Conservation (phyloP, 2,329 filamentous ascomycete species). For the Zasmidium cellare region DNA sequence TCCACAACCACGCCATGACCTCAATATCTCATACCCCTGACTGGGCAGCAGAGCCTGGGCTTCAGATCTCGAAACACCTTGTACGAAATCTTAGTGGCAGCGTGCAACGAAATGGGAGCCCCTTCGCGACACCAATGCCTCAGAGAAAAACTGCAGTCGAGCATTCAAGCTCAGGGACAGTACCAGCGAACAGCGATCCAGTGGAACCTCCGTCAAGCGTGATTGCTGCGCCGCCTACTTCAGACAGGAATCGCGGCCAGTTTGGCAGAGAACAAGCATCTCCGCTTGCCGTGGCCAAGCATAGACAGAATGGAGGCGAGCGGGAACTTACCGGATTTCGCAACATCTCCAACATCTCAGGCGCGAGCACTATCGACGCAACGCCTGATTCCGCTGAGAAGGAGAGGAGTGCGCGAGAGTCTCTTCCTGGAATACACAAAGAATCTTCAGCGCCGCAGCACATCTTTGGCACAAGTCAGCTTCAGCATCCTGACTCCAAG, state of each 20-base stretch:
- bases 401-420: conserved; percentile 11
- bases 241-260: conserved; percentile 19
- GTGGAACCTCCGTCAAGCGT: conserved; percentile 34
- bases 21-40: conserved; percentile 35
- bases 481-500: conserved; percentile 24
- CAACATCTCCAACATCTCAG: conserved; percentile 38
- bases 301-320: conserved; percentile 25
- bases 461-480: conserved; percentile 27
- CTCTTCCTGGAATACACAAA: conserved; percentile 17
- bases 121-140: conserved; percentile 33
- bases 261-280: conserved; percentile 19
- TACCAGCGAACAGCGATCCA: conserved; percentile 27
- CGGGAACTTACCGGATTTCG: conserved; percentile 33
- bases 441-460: conserved; percentile 26
- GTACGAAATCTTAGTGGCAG: conserved; percentile 29
- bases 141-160: conserved; percentile 26
- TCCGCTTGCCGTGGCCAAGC: conserved; percentile 29
- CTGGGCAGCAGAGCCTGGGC: conserved; percentile 31
- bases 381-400: conserved; percentile 27
- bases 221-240: conserved; percentile 30
- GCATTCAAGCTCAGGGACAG: conserved; percentile 28
- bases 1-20: conserved; percentile 47
- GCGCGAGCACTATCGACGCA: conserved; percentile 38
- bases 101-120: conserved; percentile 20
- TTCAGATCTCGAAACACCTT: conserved; percentile 21